Conservation (phyloP, 2,329 filamentous ascomycete genomes). For the Colletotrichum musicola region DNA sequence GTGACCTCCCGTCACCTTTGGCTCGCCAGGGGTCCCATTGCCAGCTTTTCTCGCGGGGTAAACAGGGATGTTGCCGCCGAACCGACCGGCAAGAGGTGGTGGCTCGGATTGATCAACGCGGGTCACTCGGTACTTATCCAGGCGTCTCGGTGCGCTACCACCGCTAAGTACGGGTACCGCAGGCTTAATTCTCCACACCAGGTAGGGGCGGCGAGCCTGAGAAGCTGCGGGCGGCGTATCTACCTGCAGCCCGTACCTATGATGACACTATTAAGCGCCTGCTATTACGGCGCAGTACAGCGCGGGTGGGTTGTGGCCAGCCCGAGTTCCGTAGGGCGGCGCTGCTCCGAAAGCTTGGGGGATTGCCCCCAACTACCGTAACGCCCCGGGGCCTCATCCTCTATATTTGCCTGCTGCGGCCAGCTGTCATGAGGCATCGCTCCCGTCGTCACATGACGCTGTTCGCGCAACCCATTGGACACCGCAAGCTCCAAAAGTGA, state of each 20-base stretch:
- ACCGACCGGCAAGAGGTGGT: constrained; percentile 5
- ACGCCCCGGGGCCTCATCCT: background rate
- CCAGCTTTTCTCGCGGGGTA: constrained; percentile 30
- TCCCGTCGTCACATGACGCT: constrained; percentile 35
- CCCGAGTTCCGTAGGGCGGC: constrained; percentile 2
- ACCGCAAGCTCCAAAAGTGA: constrained; percentile 24
- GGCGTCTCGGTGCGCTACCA: constrained; percentile 9
- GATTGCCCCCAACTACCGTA: background rate
- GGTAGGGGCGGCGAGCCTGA: background rate
- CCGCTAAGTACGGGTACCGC: background rate
- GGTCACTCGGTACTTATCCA: constrained; percentile 25
- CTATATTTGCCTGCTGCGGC: constrained; percentile 13
- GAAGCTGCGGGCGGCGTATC: too few species aligned
- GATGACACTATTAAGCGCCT: too few species aligned
- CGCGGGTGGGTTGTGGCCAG: background rate
- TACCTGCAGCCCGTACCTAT: too few species aligned
- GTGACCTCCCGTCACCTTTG: constrained; percentile 26
- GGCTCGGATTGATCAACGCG: constrained; percentile 9
- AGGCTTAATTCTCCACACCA: constrained; percentile 21
- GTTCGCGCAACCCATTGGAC: constrained; percentile 30
- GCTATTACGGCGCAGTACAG: background rate
- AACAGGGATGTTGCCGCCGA: constrained; percentile 28
- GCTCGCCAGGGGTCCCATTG: constrained; percentile 18
- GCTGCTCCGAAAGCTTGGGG: background rate
- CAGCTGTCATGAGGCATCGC: constrained; percentile 29